Base-by-base conservation (phyloP, 345 rosid genomes). In the Noccaea caerulescens region DNA sequence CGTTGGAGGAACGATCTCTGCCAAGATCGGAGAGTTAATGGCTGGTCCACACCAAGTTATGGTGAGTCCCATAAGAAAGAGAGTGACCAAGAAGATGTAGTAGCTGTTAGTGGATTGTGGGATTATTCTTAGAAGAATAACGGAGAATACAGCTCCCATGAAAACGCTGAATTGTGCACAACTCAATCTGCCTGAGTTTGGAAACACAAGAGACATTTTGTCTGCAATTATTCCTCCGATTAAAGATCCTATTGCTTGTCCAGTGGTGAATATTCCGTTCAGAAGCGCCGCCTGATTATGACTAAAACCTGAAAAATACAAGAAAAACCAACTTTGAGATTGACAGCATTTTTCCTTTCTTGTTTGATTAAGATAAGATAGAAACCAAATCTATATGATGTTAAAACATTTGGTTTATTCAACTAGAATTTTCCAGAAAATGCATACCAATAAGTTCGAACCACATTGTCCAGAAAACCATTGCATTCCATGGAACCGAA, bases 391-490 rank as follows among this genome's bases (percentile, higher is more conserved):
- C 20, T 18, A 18, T 18, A n/a, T n/a, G 23, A 1, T 27, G 30
- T 27, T 27, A 27, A 27, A 27, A 11, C 49, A 39, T 11, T 3
- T 39, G 14, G 63, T 58, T 18, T 37, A 36, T 56, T 34, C 32
- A 55, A 14, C 13, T 23, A 23, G 5, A 32, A 4, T 32, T 55
- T 8, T 13, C 14, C 34, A 27, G 3, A 27, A 27, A 27, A 13
- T 83, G 16, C 88, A 76, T 51, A 86, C 97, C 97, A 16, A 90
- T 90, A 66, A 93, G 81, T 76, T 90, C 93, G 61, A 93, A 88
- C 98, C 97, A 90, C 92, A 93, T 87, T 9, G 97, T 85, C 69
- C 85, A 93, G 77, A 88, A 91, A 44, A 90, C 90, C 96, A 88
- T 86, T 25, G 93, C 93, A 32, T 89, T 90, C 97, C 98, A 90